These are phyloP conservation scores for Scedosporium aurantiacum DNA, from an alignment of 2,329 filamentous ascomycete genomes.

Conservation along the genomic window DNA sequence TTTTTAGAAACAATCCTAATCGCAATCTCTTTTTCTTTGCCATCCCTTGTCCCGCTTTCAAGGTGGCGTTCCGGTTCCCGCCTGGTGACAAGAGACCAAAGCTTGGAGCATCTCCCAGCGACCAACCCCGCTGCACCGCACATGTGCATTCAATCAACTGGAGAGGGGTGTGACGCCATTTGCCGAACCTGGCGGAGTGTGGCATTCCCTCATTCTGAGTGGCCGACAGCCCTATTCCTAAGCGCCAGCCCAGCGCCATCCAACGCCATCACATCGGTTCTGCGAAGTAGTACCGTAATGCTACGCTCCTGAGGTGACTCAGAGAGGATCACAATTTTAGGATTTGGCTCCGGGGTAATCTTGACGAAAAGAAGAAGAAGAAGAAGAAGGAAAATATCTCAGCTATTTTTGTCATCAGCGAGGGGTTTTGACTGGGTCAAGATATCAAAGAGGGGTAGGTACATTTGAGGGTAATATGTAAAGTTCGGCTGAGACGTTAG, in stretches of 20 bases:
- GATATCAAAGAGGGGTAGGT: neutral
- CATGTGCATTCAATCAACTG: neutral
- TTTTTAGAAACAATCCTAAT: neutral
- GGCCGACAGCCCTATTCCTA: neutral
- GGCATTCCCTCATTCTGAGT: neutral
- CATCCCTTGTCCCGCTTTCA: too few relatives aligned
- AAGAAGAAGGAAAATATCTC: too few relatives aligned
- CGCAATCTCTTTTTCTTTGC: too few relatives aligned
- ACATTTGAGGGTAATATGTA: too few relatives aligned
- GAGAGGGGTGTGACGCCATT: conserved; percentile 1
- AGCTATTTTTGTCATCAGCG: too few relatives aligned
- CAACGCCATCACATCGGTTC: neutral
- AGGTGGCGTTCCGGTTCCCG: neutral
- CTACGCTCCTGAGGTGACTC: neutral
- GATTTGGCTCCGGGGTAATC: too few relatives aligned
- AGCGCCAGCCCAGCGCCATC: neutral
- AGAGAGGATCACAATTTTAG: neutral
- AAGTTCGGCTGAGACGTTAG: neutral
- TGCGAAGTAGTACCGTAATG: neutral
- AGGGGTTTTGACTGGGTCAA: too few relatives aligned
- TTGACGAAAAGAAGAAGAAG: too few relatives aligned
- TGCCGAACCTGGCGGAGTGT: neutral
- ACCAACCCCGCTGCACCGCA: neutral
- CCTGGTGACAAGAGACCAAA: neutral
- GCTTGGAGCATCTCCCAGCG: neutral